phyloP scores from a whole-genome alignment of 2,329 filamentous ascomycete genomes.

The Metarhizium rileyi region DNA sequence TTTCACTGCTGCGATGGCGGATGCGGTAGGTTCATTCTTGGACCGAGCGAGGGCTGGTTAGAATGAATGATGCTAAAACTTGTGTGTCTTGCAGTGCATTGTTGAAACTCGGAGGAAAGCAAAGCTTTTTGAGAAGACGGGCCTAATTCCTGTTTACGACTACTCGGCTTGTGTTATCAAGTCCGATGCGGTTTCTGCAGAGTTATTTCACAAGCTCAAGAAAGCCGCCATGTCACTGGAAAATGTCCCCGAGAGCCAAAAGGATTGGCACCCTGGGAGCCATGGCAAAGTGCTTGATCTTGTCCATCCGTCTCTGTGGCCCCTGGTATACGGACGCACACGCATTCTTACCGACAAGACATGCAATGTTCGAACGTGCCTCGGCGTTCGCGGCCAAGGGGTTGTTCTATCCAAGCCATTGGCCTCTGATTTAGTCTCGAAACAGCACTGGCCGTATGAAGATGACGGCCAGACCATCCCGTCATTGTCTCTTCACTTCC shows the following conservation, averaged over 20 bases:
- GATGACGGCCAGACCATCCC: constrained; percentile 1
- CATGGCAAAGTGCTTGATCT: constrained; percentile 49
- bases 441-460: not conserved
- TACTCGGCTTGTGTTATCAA: constrained; percentile 21
- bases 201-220: constrained; percentile 27
- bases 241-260: constrained; percentile 34
- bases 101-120: not conserved
- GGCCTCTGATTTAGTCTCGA: not conserved
- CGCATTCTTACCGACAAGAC: constrained; percentile 19
- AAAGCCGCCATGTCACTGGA: constrained; percentile 37
- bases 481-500: constrained; percentile 15
- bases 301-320: constrained; percentile 54
- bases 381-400: constrained; percentile 25
- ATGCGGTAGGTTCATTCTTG: not conserved
- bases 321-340: constrained; percentile 43
- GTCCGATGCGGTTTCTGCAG: constrained; percentile 21
- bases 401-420: constrained; percentile 14
- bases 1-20: constrained; percentile 12
- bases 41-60: too few relatives aligned
- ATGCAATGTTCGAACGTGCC: constrained; percentile 27
- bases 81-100: not conserved
- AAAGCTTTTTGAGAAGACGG: not conserved
- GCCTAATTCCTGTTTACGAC: not conserved
- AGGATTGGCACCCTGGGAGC: constrained; percentile 54
- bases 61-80: too few relatives aligned